A percentile compares a stretch with the other conserved stretches of the same genome.
Conservation (phyloP, 208 protist genomes). For the Crithidia thermophila region DNA sequence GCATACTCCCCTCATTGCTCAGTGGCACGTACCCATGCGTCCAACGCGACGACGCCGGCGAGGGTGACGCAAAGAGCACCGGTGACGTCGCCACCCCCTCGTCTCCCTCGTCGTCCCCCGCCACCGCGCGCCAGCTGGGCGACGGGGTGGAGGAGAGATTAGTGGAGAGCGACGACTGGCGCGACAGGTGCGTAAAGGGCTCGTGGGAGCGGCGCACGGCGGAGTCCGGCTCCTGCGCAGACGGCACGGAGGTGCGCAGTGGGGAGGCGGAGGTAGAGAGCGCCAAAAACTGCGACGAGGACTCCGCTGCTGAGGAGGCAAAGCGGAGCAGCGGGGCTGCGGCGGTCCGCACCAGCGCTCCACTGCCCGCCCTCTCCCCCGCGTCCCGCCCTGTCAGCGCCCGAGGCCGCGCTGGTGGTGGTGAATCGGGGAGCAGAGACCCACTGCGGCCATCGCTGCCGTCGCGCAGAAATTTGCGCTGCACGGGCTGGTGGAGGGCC, state of each 20-base stretch:
- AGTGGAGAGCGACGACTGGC: background rate
- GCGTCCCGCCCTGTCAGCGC: background rate
- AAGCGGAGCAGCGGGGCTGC: background rate
- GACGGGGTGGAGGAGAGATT: no score
- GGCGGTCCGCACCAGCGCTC: background rate
- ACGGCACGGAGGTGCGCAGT: background rate
- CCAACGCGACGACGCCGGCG: slow-evolving; percentile 3
- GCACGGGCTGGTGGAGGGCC: background rate
- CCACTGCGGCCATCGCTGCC: no score
- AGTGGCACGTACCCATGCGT: slow-evolving; percentile 11
- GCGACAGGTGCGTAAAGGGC: slow-evolving; percentile 12
- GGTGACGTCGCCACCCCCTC: background rate
- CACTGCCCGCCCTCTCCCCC: background rate
- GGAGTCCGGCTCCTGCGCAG: background rate
- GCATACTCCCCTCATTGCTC: background rate
- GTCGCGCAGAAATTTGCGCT: slow-evolving; percentile 1
- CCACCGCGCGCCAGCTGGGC: no score
- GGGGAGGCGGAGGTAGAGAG: slow-evolving; percentile 8
- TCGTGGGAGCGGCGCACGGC: slow-evolving; percentile 4
- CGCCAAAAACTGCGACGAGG: slow-evolving; percentile 22
- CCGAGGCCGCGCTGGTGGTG: no score
- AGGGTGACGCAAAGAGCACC: background rate
- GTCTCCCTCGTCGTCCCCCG: no score
- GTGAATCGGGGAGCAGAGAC: no score
- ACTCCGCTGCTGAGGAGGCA: slow-evolving; percentile 15